A percentile compares a stretch with the other conserved stretches of the same genome.
phyloP scores from a whole-genome alignment of 2,329 filamentous ascomycete species.

The Lojkania enalia region DNA sequence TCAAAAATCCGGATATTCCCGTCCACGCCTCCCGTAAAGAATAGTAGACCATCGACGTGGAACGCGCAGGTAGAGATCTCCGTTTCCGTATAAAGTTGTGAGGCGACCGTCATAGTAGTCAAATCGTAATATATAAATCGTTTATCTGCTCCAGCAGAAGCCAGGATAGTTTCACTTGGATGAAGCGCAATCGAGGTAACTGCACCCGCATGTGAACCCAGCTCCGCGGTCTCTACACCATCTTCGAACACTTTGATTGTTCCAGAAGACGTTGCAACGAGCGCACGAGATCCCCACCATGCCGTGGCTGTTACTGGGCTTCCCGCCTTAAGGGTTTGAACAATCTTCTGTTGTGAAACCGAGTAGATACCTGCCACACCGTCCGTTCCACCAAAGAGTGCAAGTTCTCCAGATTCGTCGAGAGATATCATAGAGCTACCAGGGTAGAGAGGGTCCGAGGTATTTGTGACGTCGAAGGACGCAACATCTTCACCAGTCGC shows the following conservation, averaged over 20 bases:
- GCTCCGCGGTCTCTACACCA: conserved; percentile 68
- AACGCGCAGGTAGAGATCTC: conserved; percentile 79
- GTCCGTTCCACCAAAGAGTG: conserved; percentile 73
- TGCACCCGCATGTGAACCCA: conserved; percentile 81
- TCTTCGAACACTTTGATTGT: conserved; percentile 77
- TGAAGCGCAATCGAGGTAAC: conserved; percentile 79
- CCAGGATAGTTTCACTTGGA: conserved; percentile 79
- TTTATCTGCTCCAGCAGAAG: conserved; percentile 88
- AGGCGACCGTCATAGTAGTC: conserved; percentile 65
- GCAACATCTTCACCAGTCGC: conserved; percentile 73
- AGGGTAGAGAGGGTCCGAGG: conserved; percentile 62
- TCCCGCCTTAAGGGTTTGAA: conserved; percentile 66
- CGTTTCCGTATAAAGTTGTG: conserved; percentile 78
- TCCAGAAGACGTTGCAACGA: conserved; percentile 75
- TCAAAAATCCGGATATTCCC: conserved; percentile 89
- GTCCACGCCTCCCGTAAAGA: conserved; percentile 78
- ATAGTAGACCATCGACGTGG: conserved; percentile 94
- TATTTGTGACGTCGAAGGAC: conserved; percentile 57
- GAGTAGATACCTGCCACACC: conserved; percentile 79
- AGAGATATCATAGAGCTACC: conserved; percentile 62
- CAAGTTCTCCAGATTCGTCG: conserved; percentile 65
- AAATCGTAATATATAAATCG: conserved; percentile 90
- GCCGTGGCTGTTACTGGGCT: conserved; percentile 68
- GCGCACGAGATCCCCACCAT: conserved; percentile 69
- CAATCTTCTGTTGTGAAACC: conserved; percentile 73